Conservation (phyloP, 257 asterid genomes). For the Lycium ferocissimum region DNA sequence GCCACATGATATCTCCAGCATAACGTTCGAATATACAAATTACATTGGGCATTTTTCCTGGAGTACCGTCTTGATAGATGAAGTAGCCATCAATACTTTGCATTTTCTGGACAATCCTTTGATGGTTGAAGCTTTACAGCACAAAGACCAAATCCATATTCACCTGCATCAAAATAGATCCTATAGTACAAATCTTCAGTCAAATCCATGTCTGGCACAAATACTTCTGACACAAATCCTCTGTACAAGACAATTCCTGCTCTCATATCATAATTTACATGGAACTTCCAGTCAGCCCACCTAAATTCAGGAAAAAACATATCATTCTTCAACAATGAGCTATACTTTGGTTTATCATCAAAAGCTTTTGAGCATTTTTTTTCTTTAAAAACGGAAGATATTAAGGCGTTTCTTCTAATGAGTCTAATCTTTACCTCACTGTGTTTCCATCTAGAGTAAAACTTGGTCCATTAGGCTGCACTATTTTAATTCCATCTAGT, state of each 20-base stretch:
- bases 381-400: no score
- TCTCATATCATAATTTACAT: conserved; percentile 67
- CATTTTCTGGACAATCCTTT: conserved; percentile 68
- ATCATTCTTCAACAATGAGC: neutral
- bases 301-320: conserved; percentile 39
- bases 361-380: no score
- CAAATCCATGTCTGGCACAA: conserved; percentile 81
- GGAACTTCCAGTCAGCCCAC: conserved; percentile 77
- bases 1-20: conserved; percentile 73
- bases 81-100: conserved; percentile 64
- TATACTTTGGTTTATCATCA: no score
- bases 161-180: conserved; percentile 74
- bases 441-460: conserved; percentile 57
- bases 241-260: conserved; percentile 79
- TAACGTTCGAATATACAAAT: conserved; percentile 65
- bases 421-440: conserved; percentile 47
- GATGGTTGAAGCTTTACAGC: conserved; percentile 61
- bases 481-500: neutral
- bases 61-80: conserved; percentile 53
- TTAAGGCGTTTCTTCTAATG: neutral
- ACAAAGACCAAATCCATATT: conserved; percentile 58
- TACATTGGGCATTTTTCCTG: conserved; percentile 43
- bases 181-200: conserved; percentile 72
- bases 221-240: conserved; percentile 74
- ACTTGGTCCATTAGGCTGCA: conserved; percentile 42